Conservation (phyloP, 345 rosid genomes). For the Toxicodendron radicans region DNA sequence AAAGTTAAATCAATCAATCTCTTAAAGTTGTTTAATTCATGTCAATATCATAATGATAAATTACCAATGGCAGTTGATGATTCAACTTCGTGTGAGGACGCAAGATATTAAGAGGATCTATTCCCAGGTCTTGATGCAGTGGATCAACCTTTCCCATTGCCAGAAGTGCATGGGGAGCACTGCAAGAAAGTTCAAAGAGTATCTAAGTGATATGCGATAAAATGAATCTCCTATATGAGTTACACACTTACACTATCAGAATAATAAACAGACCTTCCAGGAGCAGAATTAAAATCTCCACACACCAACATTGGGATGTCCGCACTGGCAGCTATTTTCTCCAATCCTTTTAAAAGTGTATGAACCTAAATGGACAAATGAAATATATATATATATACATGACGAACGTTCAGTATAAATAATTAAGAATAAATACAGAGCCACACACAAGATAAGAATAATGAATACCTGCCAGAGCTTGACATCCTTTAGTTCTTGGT, state of each 20-base stretch:
- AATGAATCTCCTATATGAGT: conserved; percentile 13
- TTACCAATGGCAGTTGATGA: conserved; percentile 95
- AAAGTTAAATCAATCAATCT: not conserved
- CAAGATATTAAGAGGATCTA: conserved; percentile 85
- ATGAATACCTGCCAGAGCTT: conserved; percentile 92
- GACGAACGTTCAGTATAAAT: not conserved
- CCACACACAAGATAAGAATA: conserved; percentile 6
- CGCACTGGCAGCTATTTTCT: conserved; percentile 94
- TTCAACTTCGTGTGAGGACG: conserved; percentile 84
- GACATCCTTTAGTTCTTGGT: conserved; percentile 89
- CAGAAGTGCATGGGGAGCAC: conserved; percentile 96
- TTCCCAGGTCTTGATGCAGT: conserved; percentile 67
- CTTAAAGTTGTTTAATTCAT: not conserved
- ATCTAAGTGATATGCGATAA: not conserved
- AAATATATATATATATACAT: not conserved
- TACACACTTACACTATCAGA: conserved; percentile 8
- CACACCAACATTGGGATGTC: conserved; percentile 99
- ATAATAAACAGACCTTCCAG: conserved; percentile 73
- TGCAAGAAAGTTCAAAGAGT: conserved; percentile 38
- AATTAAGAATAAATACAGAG: not conserved
- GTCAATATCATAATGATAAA: not conserved
- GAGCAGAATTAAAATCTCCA: conserved; percentile 92
- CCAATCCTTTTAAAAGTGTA: conserved; percentile 93
- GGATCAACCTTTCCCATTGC: conserved; percentile 92
- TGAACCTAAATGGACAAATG: conserved; percentile 61